Evolutionary conservation across 2,329 filamentous ascomycete genomes (phyloP).

Genomic region (Clonostachys byssicola): DNA sequence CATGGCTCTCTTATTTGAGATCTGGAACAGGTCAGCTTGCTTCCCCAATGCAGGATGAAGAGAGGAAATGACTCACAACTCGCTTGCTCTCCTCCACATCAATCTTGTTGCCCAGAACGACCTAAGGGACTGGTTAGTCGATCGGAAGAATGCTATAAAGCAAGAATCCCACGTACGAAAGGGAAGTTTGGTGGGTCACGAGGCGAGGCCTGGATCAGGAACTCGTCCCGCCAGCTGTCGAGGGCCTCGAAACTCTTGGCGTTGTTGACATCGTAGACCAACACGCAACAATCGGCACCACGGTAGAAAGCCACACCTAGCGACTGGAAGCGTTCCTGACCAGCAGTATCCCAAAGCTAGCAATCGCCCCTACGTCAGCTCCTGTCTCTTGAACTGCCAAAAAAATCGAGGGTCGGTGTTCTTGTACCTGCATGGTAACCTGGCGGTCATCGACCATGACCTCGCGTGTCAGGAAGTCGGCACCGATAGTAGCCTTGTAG

Average conservation of each 20-base stretch:
- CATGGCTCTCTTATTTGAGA: constrained; percentile 93
- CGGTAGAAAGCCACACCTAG: constrained; percentile 96
- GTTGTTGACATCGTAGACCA: constrained; percentile 99
- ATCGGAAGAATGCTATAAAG: not conserved
- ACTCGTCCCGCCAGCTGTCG: constrained; percentile 98
- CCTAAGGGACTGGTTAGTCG: constrained; percentile 38
- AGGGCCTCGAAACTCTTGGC: constrained; percentile 98
- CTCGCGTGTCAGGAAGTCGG: constrained; percentile 97
- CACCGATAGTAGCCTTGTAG: constrained; percentile 99
- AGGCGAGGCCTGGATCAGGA: constrained; percentile 93
- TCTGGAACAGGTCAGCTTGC: constrained; percentile 38
- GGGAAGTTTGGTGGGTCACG: constrained; percentile 97
- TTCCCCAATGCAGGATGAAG: not conserved
- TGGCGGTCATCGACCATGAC: constrained; percentile 94
- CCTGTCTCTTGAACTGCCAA: not conserved
- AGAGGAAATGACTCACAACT: constrained; percentile 52
- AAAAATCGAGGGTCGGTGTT: not conserved
- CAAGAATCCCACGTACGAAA: constrained; percentile 62
- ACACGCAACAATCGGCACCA: constrained; percentile 94
- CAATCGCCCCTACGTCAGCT: not conserved
- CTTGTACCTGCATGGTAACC: constrained; percentile 90
- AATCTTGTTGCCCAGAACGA: constrained; percentile 98
- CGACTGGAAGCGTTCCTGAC: constrained; percentile 96
- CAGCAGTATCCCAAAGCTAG: constrained; percentile 95
- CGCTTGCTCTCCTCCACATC: constrained; percentile 97